These are phyloP conservation scores for Endoconidiophora polonica DNA, from an alignment of 2,329 filamentous ascomycete species.

Conservation along the genomic window DNA sequence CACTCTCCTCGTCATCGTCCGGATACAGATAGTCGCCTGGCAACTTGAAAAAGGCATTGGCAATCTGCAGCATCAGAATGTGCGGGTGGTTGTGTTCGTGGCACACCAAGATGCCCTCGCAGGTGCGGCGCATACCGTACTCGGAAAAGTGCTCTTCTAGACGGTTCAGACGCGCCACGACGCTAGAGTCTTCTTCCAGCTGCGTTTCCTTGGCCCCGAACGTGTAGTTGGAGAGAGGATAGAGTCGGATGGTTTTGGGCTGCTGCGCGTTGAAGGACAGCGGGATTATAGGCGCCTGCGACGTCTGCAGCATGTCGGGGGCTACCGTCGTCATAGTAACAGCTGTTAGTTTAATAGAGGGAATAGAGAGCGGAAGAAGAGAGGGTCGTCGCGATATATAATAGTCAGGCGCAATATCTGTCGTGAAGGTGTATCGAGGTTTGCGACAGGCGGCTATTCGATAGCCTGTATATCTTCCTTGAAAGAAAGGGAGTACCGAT, in stretches of 20 bases:
- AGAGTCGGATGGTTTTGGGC: conserved; percentile 75
- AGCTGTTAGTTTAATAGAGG: background rate
- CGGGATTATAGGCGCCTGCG: conserved; percentile 60
- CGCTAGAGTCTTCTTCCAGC: conserved; percentile 92
- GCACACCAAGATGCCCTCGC: conserved; percentile 91
- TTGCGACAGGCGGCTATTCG: too few species aligned
- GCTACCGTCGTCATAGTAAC: conserved; percentile 67
- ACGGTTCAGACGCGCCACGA: conserved; percentile 77
- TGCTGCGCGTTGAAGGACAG: conserved; percentile 79
- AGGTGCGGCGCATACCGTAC: conserved; percentile 93
- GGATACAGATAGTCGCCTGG: conserved; percentile 86
- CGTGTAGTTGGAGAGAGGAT: conserved; percentile 94
- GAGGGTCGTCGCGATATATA: too few species aligned
- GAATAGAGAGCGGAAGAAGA: background rate
- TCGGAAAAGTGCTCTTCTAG: conserved; percentile 88
- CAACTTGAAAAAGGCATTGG: conserved; percentile 98
- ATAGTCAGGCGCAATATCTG: too few species aligned
- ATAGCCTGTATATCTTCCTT: too few species aligned
- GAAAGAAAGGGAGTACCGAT: too few species aligned
- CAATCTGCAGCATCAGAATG: conserved; percentile 97
- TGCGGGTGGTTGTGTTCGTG: conserved; percentile 99
- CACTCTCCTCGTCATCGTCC: conserved; percentile 78
- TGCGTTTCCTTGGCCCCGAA: conserved; percentile 98
- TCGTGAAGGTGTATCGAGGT: too few species aligned
- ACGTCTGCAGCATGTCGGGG: conserved; percentile 57